Evolutionary conservation across 176 grass and related monocot genomes (phyloP), one percentile per base, ranked within the genome.

Genomic region (Oryza coarctata): DNA sequence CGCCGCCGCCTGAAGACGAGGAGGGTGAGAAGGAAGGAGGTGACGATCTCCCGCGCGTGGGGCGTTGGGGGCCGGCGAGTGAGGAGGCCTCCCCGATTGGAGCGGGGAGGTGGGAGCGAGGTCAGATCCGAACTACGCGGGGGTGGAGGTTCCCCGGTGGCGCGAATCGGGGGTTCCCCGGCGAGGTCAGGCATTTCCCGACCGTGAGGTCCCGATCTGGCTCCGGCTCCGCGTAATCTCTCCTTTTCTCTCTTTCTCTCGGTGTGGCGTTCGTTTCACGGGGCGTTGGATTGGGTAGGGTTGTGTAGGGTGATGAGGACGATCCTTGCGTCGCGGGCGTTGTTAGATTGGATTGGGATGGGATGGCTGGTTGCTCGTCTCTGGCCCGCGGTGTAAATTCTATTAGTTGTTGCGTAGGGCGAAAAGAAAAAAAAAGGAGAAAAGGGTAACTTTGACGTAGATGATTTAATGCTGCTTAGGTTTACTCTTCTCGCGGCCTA

Each of bases 141-240:
- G 45, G 33, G 38, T 22, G 50, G 45, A 14, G 12, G 20, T 22
- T 5, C 20, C 17, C 55, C 1, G 13, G 13, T n/a, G 47, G 52
- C 62, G 30, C 22, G 62, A 84, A 75, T 80, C 76, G 49, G 49
- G 39, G 49, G 63, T 28, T 84, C 26, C 50, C 55, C 6, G 49
- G 52, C 49, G 49, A 74, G 76, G 64, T 25, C 82, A 34, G 87
- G 82, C 87, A 89, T 81, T 85, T 71, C 17, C 13, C 32, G 70
- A 31, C 50, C 63, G 7, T 41, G 65, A 30, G 75, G 83, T 22
- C 22, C 57, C 65, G 79, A 87, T 87, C 86, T 39, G 52, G 35
- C 49, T 50, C 28, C 6, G 13, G 32, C 10, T 14, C 4, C n/a
- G 22, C 41, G 3, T 25, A 36, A 55, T 44, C 36, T 44, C n/a